Base-by-base conservation (phyloP, 2,329 filamentous ascomycete genomes). In the Cercospora sp. region DNA sequence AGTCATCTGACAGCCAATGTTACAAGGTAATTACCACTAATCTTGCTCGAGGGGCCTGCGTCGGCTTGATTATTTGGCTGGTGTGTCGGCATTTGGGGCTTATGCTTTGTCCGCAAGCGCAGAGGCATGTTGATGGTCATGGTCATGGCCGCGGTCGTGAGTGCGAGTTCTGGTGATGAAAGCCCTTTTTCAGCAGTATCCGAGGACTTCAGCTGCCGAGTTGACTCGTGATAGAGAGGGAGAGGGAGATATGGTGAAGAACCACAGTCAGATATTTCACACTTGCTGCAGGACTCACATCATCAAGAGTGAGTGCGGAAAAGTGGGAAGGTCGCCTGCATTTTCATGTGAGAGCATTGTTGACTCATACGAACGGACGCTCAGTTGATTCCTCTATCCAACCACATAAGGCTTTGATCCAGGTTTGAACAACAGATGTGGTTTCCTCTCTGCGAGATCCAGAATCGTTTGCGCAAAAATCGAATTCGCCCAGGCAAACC, bases 401-500 rank as follows among this genome's bases (percentile, higher is more conserved):
- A 76, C 70, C 18, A 80, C 73, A 76, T 91, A 92, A 31, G 88
- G 82, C 70, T 84, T 80, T 3, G 84, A 84, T 0, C 87, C 88
- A 59, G 87, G 80, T 13, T 88, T 90, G 78, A 97, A 97, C 45
- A 98, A 85, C 73, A 98, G 79, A 79, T 97, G 88, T 3, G 95
- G 95, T 80, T 97, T 97, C 78, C 94, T 84, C 80, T 90, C 90
- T 1, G 94, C 95, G 63, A 99, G 78, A 82, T 97, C 93, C 62
- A 99, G 82, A 57, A 99, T 92, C 0, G 94, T 97, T 79, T 93
- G 90, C 13, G 94, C 93, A 80, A 97, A 98, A 10, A 99, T 93
- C 0, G 93, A 95, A 74, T 99, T 99, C 10, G 95, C 95, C 95
- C 94, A 98, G 2, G 94, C 93, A 79, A 98, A 98, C 94, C 94